Evolutionary conservation across 1,284 basidiomycete species (phyloP), one percentile per base, ranked within the genome.

Genomic region (Golubevia pallescens): DNA sequence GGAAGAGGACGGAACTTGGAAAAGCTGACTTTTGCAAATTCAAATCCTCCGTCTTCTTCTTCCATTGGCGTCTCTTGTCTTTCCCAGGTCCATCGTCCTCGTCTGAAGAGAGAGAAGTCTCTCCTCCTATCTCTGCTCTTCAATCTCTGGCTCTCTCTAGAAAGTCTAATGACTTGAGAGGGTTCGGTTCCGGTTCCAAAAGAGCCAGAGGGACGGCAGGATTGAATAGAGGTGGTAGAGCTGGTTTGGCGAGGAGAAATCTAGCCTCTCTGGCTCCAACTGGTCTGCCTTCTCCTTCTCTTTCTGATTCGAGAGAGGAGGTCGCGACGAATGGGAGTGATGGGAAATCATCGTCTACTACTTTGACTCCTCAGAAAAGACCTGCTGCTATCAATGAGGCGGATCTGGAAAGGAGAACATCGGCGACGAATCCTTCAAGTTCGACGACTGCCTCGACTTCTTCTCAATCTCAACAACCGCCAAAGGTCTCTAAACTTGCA

Each of bases 131-230:
- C 1, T 93, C 90, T 38, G 93, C 93, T 1, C 86, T 93, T 19
- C 90, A 91, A 60, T 87, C 89, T 20, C 87, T 94, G 23, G 91
- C 92, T 1, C 87, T 87, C 13, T 77, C 86, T 1, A 78, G 87
- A 14, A 56, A 32, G 24, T 21, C 54, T 56, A 13, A 56, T 28
- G 5, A 0, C 13, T 56, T 28, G 20, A 56, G 59, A 16, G 72
- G 74, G 0, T 58, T 66, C 20, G 71, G 68, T 0, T 63, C 68
- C 61, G 34, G 65, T 1, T 53, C 65, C 32, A 67, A 65, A 19
- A 63, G 62, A 32, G 74, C 67, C 5, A 67, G 67, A 19, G 75
- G 73, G 2, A 62, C 75, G 21, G 62, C 68, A 8, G 71, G 73
- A 8, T 64, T 77, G 2, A 61, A 58, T 3, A 67, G 61, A 8